Conservation (phyloP, 2,329 filamentous ascomycete genomes). For the Zelopaecilomyces penicillatus region DNA sequence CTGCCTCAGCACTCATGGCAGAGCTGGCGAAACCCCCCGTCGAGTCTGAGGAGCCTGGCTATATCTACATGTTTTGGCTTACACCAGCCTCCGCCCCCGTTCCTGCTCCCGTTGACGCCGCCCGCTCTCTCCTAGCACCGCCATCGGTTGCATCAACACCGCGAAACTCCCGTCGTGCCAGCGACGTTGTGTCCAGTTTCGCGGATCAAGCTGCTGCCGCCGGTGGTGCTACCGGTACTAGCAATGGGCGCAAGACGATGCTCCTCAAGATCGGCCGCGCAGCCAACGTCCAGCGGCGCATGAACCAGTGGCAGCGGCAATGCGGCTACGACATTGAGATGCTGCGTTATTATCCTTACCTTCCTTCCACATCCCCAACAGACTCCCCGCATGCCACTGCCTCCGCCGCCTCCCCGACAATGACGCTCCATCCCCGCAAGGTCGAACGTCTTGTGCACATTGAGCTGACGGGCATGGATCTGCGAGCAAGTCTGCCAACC, state of each 20-base stretch:
- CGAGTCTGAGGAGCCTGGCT: constrained; percentile 71
- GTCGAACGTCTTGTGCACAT: constrained; percentile 88
- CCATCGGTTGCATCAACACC: constrained; percentile 28
- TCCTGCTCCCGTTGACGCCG: constrained; percentile 48
- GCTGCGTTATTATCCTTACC: constrained; percentile 85
- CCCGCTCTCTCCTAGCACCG: constrained; percentile 50
- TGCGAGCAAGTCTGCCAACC: constrained; percentile 44
- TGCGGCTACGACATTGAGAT: constrained; percentile 85
- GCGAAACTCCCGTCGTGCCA: constrained; percentile 37
- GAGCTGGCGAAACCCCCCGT: constrained; percentile 63
- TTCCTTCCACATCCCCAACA: constrained; percentile 33
- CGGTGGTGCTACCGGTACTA: constrained; percentile 8
- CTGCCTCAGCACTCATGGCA: constrained; percentile 60
- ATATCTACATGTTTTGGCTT: constrained; percentile 99
- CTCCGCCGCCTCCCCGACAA: constrained; percentile 43
- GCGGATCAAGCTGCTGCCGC: constrained; percentile 20
- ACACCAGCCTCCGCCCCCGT: constrained; percentile 53
- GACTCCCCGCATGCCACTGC: constrained; percentile 14
- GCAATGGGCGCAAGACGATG: constrained; percentile 47
- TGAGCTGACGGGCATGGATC: constrained; percentile 61
- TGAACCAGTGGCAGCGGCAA: constrained; percentile 90
- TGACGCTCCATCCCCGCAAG: constrained; percentile 76
- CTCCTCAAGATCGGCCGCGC: constrained; percentile 60
- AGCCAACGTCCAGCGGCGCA: constrained; percentile 77
- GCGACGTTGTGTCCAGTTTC: constrained; percentile 47